Evolutionary conservation across 2,329 filamentous ascomycete genomes (phyloP), one percentile per base, ranked within the genome.

Genomic region (Xylariaceae sp.): DNA sequence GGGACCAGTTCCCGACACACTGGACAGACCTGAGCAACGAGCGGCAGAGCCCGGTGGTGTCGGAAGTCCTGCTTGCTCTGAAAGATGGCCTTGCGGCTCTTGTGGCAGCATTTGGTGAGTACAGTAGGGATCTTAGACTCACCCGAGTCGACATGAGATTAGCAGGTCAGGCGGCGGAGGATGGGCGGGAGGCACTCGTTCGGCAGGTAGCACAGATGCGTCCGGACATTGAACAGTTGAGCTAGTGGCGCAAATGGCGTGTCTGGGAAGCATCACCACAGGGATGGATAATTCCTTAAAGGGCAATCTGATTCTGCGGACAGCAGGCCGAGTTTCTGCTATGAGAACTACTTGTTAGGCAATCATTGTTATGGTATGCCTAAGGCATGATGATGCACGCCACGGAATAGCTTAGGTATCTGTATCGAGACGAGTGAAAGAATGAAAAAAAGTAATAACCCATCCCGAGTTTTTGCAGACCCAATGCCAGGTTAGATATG

Each of bases 11-110:
- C 49, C 79, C 83, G 1, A 73, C 84, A 2, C 90, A 94, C 73
- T 95, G 90, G 90, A 92, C 89, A 1, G 92, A 96, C 71, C 76
- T 88, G 2, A 78, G 82, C 15, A 82, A 83, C 23, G 72, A 70
- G 41, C 80, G 77, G 57, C 77, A 83, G 49, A 78, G 78, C 34
- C 77, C 80, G 0, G 89, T 93, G 66, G 86, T 95, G n/a, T 85
- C 92, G 17, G 78, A 83, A 47, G 79, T 96, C 9, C 65, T 90
- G 50, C 75, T 80, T 13, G 82, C 84, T 13, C 71, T 97, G 66
- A 88, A 83, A 70, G 77, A 76, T 2, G 86, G 86, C 0, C 76
- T 97, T 51, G 76, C 77, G 48, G 81, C 85, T 58, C 77, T 97
- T 3, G 67, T 97, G 41, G 72, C 76, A 9, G 84, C 82, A 18